Evolutionary conservation across 2,329 filamentous ascomycete genomes (phyloP).

Genomic region (Monosporascus sp.): DNA sequence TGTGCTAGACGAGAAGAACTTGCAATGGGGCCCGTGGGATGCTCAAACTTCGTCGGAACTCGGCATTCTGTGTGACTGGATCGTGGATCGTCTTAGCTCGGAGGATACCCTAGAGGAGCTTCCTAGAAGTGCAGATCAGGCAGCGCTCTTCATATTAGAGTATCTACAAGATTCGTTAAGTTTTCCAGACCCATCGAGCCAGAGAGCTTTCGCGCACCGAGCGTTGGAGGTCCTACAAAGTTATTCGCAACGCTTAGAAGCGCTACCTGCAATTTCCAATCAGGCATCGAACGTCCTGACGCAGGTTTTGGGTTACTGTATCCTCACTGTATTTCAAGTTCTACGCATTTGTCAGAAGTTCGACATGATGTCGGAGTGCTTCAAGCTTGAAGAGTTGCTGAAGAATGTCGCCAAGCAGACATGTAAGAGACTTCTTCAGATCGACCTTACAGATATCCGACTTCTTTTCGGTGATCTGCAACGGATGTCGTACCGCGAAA

Average conservation of each 20-base stretch:
- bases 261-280: constrained; percentile 6
- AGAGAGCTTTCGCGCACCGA: constrained; percentile 38
- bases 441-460: constrained; percentile 38
- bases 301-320: constrained; percentile 30
- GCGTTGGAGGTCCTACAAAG: constrained; percentile 35
- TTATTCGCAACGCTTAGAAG: constrained; percentile 34
- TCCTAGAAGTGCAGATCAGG: constrained; percentile 21
- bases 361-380: constrained; percentile 27
- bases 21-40: constrained; percentile 54
- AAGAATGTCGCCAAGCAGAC: constrained; percentile 33
- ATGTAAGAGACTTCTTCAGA: constrained; percentile 33
- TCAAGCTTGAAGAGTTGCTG: constrained; percentile 45
- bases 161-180: constrained; percentile 41
- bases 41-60: constrained; percentile 55
- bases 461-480: constrained; percentile 44
- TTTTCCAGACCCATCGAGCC: constrained; percentile 28
- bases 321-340: constrained; percentile 32
- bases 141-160: constrained; percentile 39
- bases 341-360: constrained; percentile 38
- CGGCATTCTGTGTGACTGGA: constrained; percentile 55
- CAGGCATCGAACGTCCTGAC: constrained; percentile 25
- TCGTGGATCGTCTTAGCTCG: constrained; percentile 39
- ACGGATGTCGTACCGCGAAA: constrained; percentile 38
- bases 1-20: constrained; percentile 39
- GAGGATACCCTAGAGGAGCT: constrained; percentile 9